Percentiles rank a stretch among this genome's conserved stretches.
Evolutionary conservation across 2,329 filamentous ascomycete species (phyloP).

Genomic region (Triangularia setosa): DNA sequence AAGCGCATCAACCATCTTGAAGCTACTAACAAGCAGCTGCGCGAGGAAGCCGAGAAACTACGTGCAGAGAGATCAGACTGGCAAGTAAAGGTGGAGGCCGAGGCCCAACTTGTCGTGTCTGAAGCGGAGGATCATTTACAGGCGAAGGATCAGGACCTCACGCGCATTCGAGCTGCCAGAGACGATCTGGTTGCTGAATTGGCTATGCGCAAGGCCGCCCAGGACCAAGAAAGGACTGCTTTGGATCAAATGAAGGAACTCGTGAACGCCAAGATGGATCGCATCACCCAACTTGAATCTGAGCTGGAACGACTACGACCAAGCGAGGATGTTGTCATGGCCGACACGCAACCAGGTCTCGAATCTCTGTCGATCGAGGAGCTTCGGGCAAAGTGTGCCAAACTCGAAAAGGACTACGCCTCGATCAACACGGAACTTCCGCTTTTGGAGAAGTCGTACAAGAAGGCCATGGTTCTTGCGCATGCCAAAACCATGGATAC

Average conservation of each 20-base stretch:
- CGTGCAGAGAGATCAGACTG: slow-evolving; percentile 82
- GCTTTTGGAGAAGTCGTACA: slow-evolving; percentile 87
- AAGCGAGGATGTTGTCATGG: slow-evolving; percentile 43
- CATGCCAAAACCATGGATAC: slow-evolving; percentile 84
- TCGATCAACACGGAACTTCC: slow-evolving; percentile 84
- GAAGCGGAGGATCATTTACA: slow-evolving; percentile 82
- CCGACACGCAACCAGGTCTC: slow-evolving; percentile 44
- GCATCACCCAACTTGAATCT: slow-evolving; percentile 76
- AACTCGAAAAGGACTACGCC: slow-evolving; percentile 73
- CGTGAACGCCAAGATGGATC: slow-evolving; percentile 70
- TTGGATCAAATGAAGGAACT: slow-evolving; percentile 75
- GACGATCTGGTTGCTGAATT: slow-evolving; percentile 85
- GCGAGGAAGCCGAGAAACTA: slow-evolving; percentile 79
- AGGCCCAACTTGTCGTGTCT: slow-evolving; percentile 65
- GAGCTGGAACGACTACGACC: slow-evolving; percentile 70
- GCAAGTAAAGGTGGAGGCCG: slow-evolving; percentile 74
- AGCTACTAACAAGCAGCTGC: slow-evolving; percentile 77
- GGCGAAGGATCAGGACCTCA: slow-evolving; percentile 77
- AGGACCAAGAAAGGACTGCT: slow-evolving; percentile 71
- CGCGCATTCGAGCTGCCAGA: slow-evolving; percentile 75
- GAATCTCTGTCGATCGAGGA: slow-evolving; percentile 65
- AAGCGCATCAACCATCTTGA: slow-evolving; percentile 89
- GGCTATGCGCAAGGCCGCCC: slow-evolving; percentile 70
- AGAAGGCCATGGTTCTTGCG: slow-evolving; percentile 78
- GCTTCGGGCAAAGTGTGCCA: slow-evolving; percentile 67